phyloP scores from a whole-genome alignment of 208 protist genomes.

The Porcisia deanei region DNA sequence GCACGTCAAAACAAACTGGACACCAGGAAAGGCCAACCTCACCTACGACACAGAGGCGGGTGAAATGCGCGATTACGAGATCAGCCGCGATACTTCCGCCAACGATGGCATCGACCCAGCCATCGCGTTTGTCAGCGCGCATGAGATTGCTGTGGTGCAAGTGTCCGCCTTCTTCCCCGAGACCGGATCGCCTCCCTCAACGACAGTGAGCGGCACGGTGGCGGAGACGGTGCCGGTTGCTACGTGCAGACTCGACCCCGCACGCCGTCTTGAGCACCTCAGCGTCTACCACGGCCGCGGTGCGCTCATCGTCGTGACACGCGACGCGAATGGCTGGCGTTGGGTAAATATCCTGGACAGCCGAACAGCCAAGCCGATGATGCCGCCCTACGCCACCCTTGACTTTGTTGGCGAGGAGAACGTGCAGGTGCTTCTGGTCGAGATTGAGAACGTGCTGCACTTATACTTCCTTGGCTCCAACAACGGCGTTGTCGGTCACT shows the following conservation, averaged over 20 bases:
- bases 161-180: conserved; percentile 34
- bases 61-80: conserved; percentile 54
- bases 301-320: conserved; percentile 66
- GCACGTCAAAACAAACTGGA: conserved; percentile 47
- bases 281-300: conserved; percentile 50
- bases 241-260: conserved; percentile 41
- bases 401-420: conserved; percentile 73
- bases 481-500: conserved; percentile 64
- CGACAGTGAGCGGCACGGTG: conserved; percentile 1
- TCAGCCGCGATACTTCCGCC: conserved; percentile 35
- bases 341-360: conserved; percentile 83
- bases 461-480: conserved; percentile 72
- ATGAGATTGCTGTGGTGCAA: conserved; percentile 49
- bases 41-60: conserved; percentile 45
- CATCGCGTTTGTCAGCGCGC: conserved; percentile 42
- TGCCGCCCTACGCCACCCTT: conserved; percentile 61
- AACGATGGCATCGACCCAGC: conserved; percentile 35
- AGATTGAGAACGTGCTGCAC: conserved; percentile 66
- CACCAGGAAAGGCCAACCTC: conserved; percentile 42
- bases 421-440: conserved; percentile 55
- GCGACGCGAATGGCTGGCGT: conserved; percentile 80
- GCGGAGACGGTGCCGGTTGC: conserved; percentile 19
- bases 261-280: conserved; percentile 60
- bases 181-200: conserved; percentile 1
- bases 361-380: conserved; percentile 53